Evolutionary conservation across 345 rosid species (phyloP).

Genomic region (Aquilaria sinensis): DNA sequence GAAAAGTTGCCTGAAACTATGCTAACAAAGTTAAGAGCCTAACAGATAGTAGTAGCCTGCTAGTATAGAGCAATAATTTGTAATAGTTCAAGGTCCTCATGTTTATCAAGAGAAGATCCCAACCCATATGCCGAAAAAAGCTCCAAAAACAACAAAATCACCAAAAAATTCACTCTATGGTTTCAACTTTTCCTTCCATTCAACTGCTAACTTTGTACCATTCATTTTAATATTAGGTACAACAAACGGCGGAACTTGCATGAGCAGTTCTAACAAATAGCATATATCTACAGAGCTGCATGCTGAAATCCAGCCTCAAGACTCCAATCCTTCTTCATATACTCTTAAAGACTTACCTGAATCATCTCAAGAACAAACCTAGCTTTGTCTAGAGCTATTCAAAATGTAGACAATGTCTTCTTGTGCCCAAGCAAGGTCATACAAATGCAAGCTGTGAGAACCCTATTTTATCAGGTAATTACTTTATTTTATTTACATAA

Average conservation of each 20-base stretch:
- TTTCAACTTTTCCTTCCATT: constrained; percentile 31
- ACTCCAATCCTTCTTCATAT: neutral
- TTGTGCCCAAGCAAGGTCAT: constrained; percentile 12
- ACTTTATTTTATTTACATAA: no score
- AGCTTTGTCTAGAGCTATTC: constrained; percentile 27
- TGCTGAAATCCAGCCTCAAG: constrained; percentile 13
- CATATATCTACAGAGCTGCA: constrained; percentile 8
- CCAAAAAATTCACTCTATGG: constrained; percentile 13
- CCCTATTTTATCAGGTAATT: no score
- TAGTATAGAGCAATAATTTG: constrained; percentile 16
- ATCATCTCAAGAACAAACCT: constrained; percentile 27
- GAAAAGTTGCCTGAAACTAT: constrained; percentile 22
- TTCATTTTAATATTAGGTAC: constrained; percentile 19
- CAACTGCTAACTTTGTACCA: constrained; percentile 22
- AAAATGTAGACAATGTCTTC: constrained; percentile 23
- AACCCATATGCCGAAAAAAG: constrained; percentile 36
- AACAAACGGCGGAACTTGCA: constrained; percentile 16
- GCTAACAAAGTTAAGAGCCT: constrained; percentile 24
- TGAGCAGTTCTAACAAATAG: no score
- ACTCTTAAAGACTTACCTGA: constrained; percentile 10
- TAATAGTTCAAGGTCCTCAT: constrained; percentile 24
- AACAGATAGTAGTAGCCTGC: constrained; percentile 24
- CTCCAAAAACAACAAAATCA: constrained; percentile 30
- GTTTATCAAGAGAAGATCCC: constrained; percentile 18
- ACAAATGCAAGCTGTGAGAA: neutral